Percentiles rank a stretch among this genome's conserved stretches.
Evolutionary conservation across 495 filamentous ascomycete genomes (phyloP).

Genomic region (Tuber aestivum): DNA sequence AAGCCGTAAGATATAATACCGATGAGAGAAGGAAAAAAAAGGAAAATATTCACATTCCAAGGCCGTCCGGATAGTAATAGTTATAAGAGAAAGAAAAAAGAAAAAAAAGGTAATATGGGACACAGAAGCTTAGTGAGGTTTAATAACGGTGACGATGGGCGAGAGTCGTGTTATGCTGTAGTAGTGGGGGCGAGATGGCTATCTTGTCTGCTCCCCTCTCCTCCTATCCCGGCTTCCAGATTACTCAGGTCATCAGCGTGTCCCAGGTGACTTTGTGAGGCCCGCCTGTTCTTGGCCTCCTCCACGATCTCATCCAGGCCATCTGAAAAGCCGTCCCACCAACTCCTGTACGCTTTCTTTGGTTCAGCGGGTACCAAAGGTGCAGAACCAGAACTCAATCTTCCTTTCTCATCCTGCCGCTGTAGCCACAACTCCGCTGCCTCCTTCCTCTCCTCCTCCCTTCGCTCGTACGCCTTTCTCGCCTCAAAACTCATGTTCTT

Average conservation of each 20-base stretch:
- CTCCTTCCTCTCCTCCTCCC: slow-evolving; percentile 38
- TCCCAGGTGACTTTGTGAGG: slow-evolving; percentile 25
- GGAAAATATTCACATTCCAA: slow-evolving; percentile 25
- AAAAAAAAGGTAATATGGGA: slow-evolving; percentile 16
- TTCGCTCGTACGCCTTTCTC: slow-evolving; percentile 40
- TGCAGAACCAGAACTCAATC: slow-evolving; percentile 2
- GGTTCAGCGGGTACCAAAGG: slow-evolving; percentile 4
- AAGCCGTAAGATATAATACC: slow-evolving; percentile 21
- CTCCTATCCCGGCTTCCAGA: slow-evolving; percentile 30
- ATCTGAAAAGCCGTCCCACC: slow-evolving; percentile 27
- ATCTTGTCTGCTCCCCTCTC: slow-evolving; percentile 21
- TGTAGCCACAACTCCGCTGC: slow-evolving; percentile 38
- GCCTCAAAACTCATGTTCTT: slow-evolving; percentile 41
- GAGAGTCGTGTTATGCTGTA: neutral
- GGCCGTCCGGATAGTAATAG: slow-evolving; percentile 13
- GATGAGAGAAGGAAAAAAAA: slow-evolving; percentile 5
- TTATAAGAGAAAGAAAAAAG: too few species aligned
- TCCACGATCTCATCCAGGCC: slow-evolving; percentile 36
- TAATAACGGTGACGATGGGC: neutral
- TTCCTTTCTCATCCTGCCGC: slow-evolving; percentile 23
- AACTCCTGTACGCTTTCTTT: slow-evolving; percentile 22
- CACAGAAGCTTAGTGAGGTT: slow-evolving; percentile 11
- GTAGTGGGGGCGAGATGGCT: slow-evolving; percentile 8
- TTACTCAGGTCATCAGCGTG: slow-evolving; percentile 20
- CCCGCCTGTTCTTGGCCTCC: slow-evolving; percentile 42